A percentile compares a stretch with the other conserved stretches of the same genome.
phyloP scores from a whole-genome alignment of 345 rosid species.

The Alliaria petiolata region DNA sequence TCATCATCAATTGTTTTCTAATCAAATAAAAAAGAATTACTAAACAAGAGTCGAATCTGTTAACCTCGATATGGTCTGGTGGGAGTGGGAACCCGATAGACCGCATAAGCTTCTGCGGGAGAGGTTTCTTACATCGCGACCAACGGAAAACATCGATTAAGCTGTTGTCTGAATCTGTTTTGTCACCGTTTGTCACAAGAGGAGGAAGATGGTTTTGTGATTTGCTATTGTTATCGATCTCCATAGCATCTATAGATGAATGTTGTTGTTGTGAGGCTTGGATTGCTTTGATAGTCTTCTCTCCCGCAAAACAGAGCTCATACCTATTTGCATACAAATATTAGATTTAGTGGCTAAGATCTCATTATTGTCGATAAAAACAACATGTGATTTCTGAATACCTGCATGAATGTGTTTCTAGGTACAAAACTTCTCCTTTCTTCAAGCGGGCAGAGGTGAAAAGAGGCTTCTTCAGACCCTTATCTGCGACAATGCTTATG shows the following conservation, averaged over 20 bases:
- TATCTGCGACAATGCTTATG: constrained; percentile 93
- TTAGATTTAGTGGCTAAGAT: neutral
- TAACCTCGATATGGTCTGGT: constrained; percentile 81
- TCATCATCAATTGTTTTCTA: neutral
- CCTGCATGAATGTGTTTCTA: constrained; percentile 98
- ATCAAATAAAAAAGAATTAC: neutral
- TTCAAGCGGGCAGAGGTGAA: constrained; percentile 97
- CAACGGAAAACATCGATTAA: constrained; percentile 83
- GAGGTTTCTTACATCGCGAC: constrained; percentile 91
- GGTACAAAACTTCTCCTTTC: constrained; percentile 94
- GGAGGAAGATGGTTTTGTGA: constrained; percentile 60
- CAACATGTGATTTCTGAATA: constrained; percentile 17
- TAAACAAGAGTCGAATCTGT: neutral
- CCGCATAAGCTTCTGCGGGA: constrained; percentile 83
- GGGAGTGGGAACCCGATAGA: constrained; percentile 90
- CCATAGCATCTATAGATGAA: constrained; percentile 48
- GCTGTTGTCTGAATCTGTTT: constrained; percentile 53
- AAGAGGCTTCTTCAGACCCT: constrained; percentile 91
- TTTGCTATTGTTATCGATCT: constrained; percentile 42
- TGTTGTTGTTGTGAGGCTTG: constrained; percentile 47
- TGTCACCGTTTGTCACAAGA: constrained; percentile 66
- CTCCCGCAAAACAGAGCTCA: constrained; percentile 90
- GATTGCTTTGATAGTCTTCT: constrained; percentile 68
- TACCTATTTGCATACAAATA: constrained; percentile 47
- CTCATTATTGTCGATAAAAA: neutral